Percentiles rank a stretch among this genome's conserved stretches.
Conservation (phyloP, 306 rosid genomes). For the Cicer pinnatifidum region DNA sequence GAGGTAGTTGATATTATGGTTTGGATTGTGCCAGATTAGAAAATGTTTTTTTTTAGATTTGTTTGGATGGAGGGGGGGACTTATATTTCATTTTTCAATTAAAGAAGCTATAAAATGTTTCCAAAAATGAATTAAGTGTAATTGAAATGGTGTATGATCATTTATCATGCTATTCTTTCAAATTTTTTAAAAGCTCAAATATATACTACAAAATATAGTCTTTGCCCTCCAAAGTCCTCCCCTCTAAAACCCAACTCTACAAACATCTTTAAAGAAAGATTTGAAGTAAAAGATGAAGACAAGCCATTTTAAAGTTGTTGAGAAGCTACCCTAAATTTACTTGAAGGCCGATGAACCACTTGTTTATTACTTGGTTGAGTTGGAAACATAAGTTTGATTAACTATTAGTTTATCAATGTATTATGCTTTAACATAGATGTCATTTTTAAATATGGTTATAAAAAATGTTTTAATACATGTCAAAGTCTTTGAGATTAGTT, state of each 20-base stretch:
- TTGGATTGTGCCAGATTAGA: background rate
- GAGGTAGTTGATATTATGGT: slow-evolving; percentile 11
- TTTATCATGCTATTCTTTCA: background rate
- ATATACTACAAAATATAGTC: too few relatives aligned
- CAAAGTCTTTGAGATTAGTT: background rate
- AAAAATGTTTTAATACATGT: background rate
- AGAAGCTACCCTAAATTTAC: background rate
- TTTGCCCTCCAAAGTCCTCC: too few relatives aligned
- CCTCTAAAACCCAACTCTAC: too few relatives aligned
- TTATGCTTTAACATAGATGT: background rate
- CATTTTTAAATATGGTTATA: background rate
- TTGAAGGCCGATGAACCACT: background rate
- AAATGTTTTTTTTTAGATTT: background rate
- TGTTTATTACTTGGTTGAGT: background rate
- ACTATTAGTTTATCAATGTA: background rate
- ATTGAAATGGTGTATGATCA: background rate
- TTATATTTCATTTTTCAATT: too few relatives aligned
- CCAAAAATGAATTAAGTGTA: too few relatives aligned
- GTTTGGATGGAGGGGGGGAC: too few relatives aligned
- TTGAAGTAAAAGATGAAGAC: too few relatives aligned
- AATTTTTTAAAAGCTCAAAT: too few relatives aligned
- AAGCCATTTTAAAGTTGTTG: background rate
- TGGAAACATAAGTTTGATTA: background rate
- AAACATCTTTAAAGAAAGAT: too few relatives aligned
- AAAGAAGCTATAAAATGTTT: too few relatives aligned